Conservation (phyloP, 2,329 filamentous ascomycete genomes). For the Phyllosticta citrichinensis region DNA sequence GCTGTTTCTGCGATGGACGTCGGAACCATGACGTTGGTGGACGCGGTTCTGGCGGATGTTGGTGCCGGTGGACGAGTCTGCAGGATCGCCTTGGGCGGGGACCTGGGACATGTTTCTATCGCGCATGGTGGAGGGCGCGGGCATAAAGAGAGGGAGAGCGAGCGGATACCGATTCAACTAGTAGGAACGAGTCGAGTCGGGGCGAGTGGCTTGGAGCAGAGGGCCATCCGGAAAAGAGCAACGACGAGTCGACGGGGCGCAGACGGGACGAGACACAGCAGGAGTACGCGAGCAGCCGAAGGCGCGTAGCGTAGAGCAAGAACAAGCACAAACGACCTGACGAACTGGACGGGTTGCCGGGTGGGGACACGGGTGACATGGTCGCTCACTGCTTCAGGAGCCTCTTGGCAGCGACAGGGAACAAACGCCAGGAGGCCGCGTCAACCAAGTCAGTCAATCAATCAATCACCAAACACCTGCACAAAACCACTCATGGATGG, state of each 20-base stretch:
- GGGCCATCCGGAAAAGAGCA: background rate
- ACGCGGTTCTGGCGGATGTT: constrained; percentile 6
- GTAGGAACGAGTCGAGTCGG: no score
- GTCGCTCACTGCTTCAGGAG: background rate
- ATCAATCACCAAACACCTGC: background rate
- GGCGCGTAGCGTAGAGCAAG: background rate
- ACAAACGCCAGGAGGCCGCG: background rate
- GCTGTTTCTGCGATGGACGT: background rate
- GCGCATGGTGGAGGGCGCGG: constrained; percentile 6
- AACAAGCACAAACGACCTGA: no score
- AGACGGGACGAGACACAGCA: background rate
- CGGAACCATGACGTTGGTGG: constrained; percentile 10
- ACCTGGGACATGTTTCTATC: constrained; percentile 7
- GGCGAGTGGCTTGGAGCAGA: background rate
- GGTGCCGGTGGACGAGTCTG: constrained; percentile 9
- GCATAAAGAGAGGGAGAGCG: background rate
- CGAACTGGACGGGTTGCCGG: background rate
- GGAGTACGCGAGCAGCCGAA: background rate
- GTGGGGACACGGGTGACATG: background rate
- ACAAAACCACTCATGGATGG: no score
- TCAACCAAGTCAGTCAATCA: background rate
- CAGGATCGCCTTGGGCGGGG: constrained; percentile 7
- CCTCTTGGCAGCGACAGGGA: background rate
- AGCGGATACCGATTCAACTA: background rate
- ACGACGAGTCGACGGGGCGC: no score